A percentile compares a stretch with the other conserved stretches of the same genome.
phyloP scores from a whole-genome alignment of 75 land plant species.

The Cupressus sempervirens region DNA sequence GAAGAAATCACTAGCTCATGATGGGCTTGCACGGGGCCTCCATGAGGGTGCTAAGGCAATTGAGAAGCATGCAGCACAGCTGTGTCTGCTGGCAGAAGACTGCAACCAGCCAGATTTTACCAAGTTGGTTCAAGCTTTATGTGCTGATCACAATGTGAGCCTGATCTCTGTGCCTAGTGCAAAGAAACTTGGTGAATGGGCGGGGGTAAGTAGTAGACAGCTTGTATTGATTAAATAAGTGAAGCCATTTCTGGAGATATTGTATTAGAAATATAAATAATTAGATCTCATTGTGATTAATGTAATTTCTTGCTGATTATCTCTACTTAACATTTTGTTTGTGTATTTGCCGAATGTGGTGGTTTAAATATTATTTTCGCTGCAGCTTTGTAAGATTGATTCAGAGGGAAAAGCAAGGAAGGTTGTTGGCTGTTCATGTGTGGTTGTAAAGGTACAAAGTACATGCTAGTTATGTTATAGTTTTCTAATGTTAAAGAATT shows the following conservation, averaged over 20 bases:
- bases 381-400: slow-evolving; percentile 78
- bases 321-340: neutral
- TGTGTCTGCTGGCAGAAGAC: slow-evolving; percentile 71
- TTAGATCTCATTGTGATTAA: neutral
- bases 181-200: slow-evolving; percentile 83
- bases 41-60: slow-evolving; percentile 71
- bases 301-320: neutral
- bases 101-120: slow-evolving; percentile 73
- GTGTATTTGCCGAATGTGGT: neutral
- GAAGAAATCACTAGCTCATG: slow-evolving; percentile 70
- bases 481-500: neutral
- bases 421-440: slow-evolving; percentile 78
- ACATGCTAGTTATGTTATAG: neutral
- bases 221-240: neutral
- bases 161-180: slow-evolving; percentile 68
- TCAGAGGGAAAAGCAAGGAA: slow-evolving; percentile 83
- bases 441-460: slow-evolving; percentile 59
- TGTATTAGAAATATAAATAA: neutral
- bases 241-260: neutral
- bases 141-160: slow-evolving; percentile 58
- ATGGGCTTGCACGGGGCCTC: slow-evolving; percentile 58
- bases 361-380: neutral
- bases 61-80: slow-evolving; percentile 71
- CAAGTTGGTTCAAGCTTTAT: slow-evolving; percentile 62
- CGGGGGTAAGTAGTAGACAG: slow-evolving; percentile 42